Base-by-base conservation (phyloP, 805 yeast genomes). In the Pichia eremophila region DNA sequence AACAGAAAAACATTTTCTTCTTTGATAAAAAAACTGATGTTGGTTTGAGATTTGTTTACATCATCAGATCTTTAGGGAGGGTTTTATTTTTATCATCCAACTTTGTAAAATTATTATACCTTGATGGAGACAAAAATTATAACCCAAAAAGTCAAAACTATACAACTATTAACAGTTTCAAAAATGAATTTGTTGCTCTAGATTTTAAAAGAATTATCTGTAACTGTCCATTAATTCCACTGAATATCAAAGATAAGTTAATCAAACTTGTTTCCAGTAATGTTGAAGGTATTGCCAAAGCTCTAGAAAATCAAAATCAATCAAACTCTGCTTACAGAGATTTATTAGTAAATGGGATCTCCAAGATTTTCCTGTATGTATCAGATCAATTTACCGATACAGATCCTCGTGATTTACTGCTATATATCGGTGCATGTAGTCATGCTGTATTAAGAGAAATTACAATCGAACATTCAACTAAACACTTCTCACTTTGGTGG, bases 401-500 rank as follows among this genome's bases (percentile, higher is more conserved):
- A 12, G 72, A 79, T 43, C 79, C 89, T 1, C 68, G 80, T 47
- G 60, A 79, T 44, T 78, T 81, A 54, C 55, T 80, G 19, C 63
- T 82, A 44, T 70, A 78, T 42, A 63, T 76, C 41, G 75, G 76
- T 43, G 73, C 79, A 11, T 57, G 81, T 10, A 65, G 80, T 44
- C 79, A 84, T 8, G 70, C 79, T 14, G 75, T 83, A 18, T 64
- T 81, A 39, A 67, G 87, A 51, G 87, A 82, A 55, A 71, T 83
- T 50, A 75, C 83, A 34, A 65, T 78, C 47, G 69, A 68, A 25
- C 79, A 80, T 3, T 80, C 79, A 7, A 45, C 49, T 8, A 72
- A 72, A 40, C 74, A 82, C 2, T 81, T 84, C 59, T 80, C 79
- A 10, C 76, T 79, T 3, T 85, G 91, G 91, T 83, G 88, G 87